phyloP scores from a whole-genome alignment of 2,329 filamentous ascomycete species.

The Penicillium sp. region DNA sequence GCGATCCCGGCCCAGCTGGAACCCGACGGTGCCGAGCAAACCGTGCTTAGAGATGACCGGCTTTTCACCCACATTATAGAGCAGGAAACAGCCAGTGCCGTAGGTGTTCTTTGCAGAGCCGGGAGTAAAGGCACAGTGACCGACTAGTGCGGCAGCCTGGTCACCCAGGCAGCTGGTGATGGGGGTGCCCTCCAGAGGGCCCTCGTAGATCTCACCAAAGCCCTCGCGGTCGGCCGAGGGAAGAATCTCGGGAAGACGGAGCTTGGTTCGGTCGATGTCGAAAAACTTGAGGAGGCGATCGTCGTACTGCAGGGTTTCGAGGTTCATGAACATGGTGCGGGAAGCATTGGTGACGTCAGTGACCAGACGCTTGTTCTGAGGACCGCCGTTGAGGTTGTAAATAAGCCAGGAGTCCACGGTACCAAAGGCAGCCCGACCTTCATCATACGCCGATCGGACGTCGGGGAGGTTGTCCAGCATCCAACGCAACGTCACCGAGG shows the following conservation, averaged over 20 bases:
- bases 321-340: slow-evolving; percentile 92
- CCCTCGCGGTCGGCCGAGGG: slow-evolving; percentile 73
- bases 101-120: slow-evolving; percentile 90
- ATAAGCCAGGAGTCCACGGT: slow-evolving; percentile 89
- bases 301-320: slow-evolving; percentile 78
- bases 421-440: slow-evolving; percentile 75
- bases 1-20: slow-evolving; percentile 68
- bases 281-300: slow-evolving; percentile 77
- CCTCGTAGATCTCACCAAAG: slow-evolving; percentile 68
- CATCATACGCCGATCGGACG: slow-evolving; percentile 74
- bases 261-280: slow-evolving; percentile 69
- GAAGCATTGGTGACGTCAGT: slow-evolving; percentile 88
- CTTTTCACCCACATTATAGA: slow-evolving; percentile 83
- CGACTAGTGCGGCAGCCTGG: slow-evolving; percentile 82
- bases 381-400: slow-evolving; percentile 75
- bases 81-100: slow-evolving; percentile 83
- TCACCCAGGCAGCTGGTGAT: slow-evolving; percentile 87
- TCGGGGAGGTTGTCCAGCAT: slow-evolving; percentile 70
- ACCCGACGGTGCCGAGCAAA: slow-evolving; percentile 80
- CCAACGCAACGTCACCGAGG: slow-evolving; percentile 82
- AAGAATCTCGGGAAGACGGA: slow-evolving; percentile 79
- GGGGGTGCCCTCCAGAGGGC: slow-evolving; percentile 67
- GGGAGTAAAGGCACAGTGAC: slow-evolving; percentile 79
- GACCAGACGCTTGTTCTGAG: slow-evolving; percentile 68
- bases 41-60: slow-evolving; percentile 84